A percentile compares a stretch with the other conserved stretches of the same genome.
Conservation (phyloP, 768 basidiomycete genomes). For the Trametes sanguinea region DNA sequence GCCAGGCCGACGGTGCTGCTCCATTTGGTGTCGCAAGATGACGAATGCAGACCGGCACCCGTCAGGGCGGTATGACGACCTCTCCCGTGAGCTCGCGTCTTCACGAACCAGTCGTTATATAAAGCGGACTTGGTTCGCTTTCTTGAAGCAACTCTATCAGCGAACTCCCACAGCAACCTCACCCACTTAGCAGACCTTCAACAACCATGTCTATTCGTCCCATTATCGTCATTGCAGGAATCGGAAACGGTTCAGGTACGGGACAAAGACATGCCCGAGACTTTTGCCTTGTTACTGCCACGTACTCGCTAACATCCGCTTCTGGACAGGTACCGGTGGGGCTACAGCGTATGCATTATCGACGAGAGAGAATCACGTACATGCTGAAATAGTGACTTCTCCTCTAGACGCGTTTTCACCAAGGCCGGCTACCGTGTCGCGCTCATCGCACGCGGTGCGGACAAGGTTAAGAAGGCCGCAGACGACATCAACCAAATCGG, state of each 20-base stretch:
- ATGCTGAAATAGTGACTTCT: too few species aligned
- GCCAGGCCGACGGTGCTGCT: not conserved
- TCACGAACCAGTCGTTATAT: not conserved
- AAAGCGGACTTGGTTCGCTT: not conserved
- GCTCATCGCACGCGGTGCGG: constrained; percentile 39
- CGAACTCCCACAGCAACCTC: not conserved
- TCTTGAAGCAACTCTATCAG: not conserved
- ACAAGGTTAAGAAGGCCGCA: constrained; percentile 36
- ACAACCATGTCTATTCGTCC: constrained; percentile 33
- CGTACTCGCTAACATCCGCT: too few species aligned
- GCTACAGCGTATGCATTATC: constrained; percentile 39
- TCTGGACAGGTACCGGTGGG: constrained; percentile 39
- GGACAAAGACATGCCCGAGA: too few species aligned
- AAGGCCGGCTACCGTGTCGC: constrained; percentile 44
- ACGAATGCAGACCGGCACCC: not conserved
- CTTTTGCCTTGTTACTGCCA: too few species aligned
- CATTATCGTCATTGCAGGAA: constrained; percentile 43
- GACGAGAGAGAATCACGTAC: too few species aligned
- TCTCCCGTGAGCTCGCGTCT: not conserved
- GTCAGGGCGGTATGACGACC: not conserved
- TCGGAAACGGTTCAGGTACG: constrained; percentile 42
- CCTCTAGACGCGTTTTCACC: constrained; percentile 39
- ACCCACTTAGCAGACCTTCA: not conserved
- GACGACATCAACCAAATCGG: constrained; percentile 38
- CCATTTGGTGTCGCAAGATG: not conserved